Evolutionary conservation across 2,329 filamentous ascomycete genomes (phyloP).

Genomic region (Aspergillus sp.): DNA sequence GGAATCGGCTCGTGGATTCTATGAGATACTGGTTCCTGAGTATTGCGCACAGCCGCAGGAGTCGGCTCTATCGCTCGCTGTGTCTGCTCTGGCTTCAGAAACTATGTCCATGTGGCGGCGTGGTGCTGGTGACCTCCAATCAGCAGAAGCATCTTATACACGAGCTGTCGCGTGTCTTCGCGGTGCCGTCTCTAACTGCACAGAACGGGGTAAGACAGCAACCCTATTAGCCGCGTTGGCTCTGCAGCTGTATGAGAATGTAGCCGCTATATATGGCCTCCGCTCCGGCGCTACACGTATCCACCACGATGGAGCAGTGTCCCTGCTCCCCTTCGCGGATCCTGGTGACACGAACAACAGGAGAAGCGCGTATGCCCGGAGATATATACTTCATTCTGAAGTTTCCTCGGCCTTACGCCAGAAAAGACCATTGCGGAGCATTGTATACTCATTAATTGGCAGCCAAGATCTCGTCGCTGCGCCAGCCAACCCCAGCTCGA

Average conservation of each 20-base stretch:
- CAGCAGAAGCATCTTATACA: not conserved
- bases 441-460: not conserved
- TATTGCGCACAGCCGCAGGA: not conserved
- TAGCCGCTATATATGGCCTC: not conserved
- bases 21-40: not conserved
- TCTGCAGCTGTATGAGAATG: not conserved
- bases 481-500: not conserved
- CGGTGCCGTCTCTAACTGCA: not conserved
- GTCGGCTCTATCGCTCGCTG: not conserved
- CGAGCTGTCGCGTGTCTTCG: not conserved
- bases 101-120: not conserved
- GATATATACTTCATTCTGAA: not conserved
- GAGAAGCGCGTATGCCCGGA: not conserved
- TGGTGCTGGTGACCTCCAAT: not conserved
- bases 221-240: not conserved
- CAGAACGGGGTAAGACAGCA: not conserved
- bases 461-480: not conserved
- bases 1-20: not conserved
- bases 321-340: not conserved
- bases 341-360: not conserved
- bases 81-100: not conserved
- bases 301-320: not conserved
- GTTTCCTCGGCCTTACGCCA: not conserved
- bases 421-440: not conserved
- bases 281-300: not conserved